Conservation (phyloP, 768 basidiomycete species). For the Mycena vitilis region DNA sequence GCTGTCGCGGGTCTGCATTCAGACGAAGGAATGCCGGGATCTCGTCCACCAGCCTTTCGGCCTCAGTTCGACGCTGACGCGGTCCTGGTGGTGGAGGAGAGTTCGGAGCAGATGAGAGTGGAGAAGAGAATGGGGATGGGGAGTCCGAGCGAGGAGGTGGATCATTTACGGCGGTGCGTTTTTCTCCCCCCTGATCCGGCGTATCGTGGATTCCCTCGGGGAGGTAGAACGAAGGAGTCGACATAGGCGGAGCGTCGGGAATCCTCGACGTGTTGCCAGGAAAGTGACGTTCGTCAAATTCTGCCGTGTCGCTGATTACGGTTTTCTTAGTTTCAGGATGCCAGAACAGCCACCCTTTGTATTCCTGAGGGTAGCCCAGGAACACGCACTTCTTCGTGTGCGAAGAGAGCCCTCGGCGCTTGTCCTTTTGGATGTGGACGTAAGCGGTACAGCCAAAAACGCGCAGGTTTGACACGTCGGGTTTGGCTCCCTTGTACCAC, state of each 20-base stretch:
- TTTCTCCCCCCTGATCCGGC: slow-evolving; percentile 17
- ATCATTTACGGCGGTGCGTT: too few relatives aligned
- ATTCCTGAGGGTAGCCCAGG: slow-evolving; percentile 48
- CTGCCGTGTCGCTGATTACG: slow-evolving; percentile 43
- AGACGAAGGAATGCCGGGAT: slow-evolving; percentile 2
- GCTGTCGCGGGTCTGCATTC: too few relatives aligned
- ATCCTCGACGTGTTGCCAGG: slow-evolving; percentile 35
- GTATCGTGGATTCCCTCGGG: background rate
- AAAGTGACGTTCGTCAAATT: slow-evolving; percentile 48
- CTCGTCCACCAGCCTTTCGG: background rate
- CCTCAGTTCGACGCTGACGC: background rate
- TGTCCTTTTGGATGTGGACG: slow-evolving; percentile 50
- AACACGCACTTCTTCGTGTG: slow-evolving; percentile 50
- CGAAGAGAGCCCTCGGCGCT: slow-evolving; percentile 42
- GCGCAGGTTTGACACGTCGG: slow-evolving; percentile 46
- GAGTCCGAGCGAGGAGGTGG: too few relatives aligned
- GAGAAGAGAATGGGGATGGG: too few relatives aligned
- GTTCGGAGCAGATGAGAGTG: too few relatives aligned
- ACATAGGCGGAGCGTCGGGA: background rate
- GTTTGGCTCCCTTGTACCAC: slow-evolving; percentile 34
- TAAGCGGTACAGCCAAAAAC: slow-evolving; percentile 54
- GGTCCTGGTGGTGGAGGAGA: background rate
- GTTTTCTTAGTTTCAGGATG: slow-evolving; percentile 43
- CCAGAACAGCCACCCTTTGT: slow-evolving; percentile 50
- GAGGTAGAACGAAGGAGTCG: slow-evolving; percentile 2